Percentiles rank a stretch among this genome's conserved stretches.
phyloP scores from a whole-genome alignment of 805 yeast species.

The Kodamaea hsintzibuensis region DNA sequence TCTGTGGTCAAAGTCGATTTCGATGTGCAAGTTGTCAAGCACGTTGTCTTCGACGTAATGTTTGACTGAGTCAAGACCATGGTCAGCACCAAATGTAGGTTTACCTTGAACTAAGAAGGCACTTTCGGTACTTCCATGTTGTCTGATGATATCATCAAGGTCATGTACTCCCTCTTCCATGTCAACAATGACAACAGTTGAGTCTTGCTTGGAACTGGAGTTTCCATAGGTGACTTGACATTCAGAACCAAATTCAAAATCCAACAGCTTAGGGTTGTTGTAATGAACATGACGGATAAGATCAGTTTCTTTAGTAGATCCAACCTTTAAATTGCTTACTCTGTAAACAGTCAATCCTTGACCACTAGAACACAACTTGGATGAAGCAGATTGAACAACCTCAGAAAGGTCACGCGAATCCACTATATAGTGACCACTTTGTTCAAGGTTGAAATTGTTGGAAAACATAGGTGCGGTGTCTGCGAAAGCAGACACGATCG shows the following conservation, averaged over 20 bases:
- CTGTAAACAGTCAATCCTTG: conserved; percentile 26
- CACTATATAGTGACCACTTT: conserved; percentile 19
- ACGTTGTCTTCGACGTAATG: conserved; percentile 23
- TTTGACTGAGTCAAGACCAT: conserved; percentile 22
- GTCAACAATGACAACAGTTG: conserved; percentile 8
- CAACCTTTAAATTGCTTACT: conserved; percentile 20
- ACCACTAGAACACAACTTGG: conserved; percentile 19
- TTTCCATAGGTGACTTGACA: conserved; percentile 10
- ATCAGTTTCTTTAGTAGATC: conserved; percentile 9
- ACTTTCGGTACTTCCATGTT: neutral
- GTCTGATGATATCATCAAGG: conserved; percentile 5
- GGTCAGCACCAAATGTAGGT: conserved; percentile 27
- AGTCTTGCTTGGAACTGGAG: neutral
- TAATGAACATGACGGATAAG: conserved; percentile 23
- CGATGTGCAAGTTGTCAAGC: conserved; percentile 22
- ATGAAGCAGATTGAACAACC: conserved; percentile 16
- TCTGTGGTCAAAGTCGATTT: conserved; percentile 17
- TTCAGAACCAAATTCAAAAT: conserved; percentile 15
- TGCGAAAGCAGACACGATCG: conserved; percentile 21
- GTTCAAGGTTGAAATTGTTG: conserved; percentile 6
- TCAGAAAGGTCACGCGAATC: conserved; percentile 19
- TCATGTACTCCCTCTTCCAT: neutral
- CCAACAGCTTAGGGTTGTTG: conserved; percentile 16
- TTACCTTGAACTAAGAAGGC: conserved; percentile 30
- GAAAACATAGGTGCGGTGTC: conserved; percentile 27